Percentiles rank a stretch among this genome's conserved stretches.
Evolutionary conservation across 1,284 basidiomycete species (phyloP).

Genomic region (Bondarzewia mesenterica): DNA sequence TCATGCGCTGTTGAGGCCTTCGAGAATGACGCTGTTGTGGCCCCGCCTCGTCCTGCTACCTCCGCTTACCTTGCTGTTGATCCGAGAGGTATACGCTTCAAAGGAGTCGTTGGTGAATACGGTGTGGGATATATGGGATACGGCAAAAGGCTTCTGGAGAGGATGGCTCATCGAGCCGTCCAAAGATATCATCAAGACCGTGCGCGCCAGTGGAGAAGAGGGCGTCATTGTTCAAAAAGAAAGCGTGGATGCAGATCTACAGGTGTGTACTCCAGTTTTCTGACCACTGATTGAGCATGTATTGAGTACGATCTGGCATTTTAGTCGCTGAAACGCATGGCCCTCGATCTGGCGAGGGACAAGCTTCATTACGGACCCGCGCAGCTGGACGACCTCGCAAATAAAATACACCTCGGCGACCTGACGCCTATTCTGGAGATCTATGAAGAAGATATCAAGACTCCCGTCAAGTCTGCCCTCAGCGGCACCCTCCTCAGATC

Average conservation of each 20-base stretch:
- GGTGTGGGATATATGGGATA: conserved; percentile 58
- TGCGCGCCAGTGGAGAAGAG: conserved; percentile 68
- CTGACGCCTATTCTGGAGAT: conserved; percentile 83
- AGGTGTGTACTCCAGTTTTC: conserved; percentile 35
- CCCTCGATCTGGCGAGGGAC: conserved; percentile 77
- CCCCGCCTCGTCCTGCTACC: conserved; percentile 61
- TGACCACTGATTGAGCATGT: not conserved
- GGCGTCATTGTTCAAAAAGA: conserved; percentile 71
- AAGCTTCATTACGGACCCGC: conserved; percentile 56
- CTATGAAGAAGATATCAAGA: conserved; percentile 90
- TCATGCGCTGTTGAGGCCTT: conserved; percentile 45
- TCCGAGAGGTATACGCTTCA: conserved; percentile 41
- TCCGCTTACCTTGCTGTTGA: conserved; percentile 44
- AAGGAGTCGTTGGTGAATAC: conserved; percentile 46
- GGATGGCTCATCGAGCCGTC: conserved; percentile 88
- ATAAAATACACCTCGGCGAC: conserved; percentile 73
- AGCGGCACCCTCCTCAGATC: conserved; percentile 80
- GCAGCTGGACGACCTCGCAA: conserved; percentile 59
- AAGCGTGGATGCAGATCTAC: conserved; percentile 72
- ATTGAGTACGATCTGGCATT: too few species aligned
- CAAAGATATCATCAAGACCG: conserved; percentile 76
- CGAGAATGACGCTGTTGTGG: conserved; percentile 53
- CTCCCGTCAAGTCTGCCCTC: conserved; percentile 76
- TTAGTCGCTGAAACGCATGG: conserved; percentile 93
- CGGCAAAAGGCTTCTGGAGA: conserved; percentile 67